Percentiles rank a stretch among this genome's conserved stretches.
phyloP scores from a whole-genome alignment of 768 basidiomycete species.

The Boletus sp. region DNA sequence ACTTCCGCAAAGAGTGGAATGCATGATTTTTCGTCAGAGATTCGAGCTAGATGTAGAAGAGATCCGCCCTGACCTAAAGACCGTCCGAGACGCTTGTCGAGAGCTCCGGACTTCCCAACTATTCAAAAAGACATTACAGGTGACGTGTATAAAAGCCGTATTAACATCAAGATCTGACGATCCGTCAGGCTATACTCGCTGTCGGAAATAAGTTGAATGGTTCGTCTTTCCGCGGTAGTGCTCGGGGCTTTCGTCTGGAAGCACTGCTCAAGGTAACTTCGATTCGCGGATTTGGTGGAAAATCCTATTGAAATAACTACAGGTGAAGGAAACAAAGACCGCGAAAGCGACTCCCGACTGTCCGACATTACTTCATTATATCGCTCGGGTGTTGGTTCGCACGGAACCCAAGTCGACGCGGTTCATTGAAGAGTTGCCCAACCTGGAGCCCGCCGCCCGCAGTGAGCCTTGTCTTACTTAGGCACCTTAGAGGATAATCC shows the following conservation, averaged over 20 bases:
- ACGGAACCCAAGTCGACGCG: slow-evolving; percentile 60
- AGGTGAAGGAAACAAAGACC: slow-evolving; percentile 86
- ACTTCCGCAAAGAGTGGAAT: slow-evolving; percentile 67
- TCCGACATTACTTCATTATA: slow-evolving; percentile 87
- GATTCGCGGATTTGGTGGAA: not conserved
- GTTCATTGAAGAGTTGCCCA: slow-evolving; percentile 80
- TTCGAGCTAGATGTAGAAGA: slow-evolving; percentile 83
- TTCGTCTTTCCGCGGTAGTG: slow-evolving; percentile 79
- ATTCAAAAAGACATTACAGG: slow-evolving; percentile 72
- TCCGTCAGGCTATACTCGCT: slow-evolving; percentile 57
- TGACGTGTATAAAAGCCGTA: slow-evolving; percentile 18
- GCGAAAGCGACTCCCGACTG: slow-evolving; percentile 63
- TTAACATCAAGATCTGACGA: not conserved
- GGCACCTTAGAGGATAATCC: not conserved
- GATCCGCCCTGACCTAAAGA: slow-evolving; percentile 75
- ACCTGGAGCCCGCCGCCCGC: slow-evolving; percentile 78
- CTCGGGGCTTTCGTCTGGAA: slow-evolving; percentile 81
- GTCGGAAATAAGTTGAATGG: slow-evolving; percentile 84
- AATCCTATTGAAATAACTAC: not conserved
- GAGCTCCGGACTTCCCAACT: slow-evolving; percentile 62
- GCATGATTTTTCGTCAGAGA: slow-evolving; percentile 81
- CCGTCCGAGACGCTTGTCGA: slow-evolving; percentile 62
- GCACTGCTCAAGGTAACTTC: slow-evolving; percentile 70
- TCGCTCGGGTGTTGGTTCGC: slow-evolving; percentile 71
- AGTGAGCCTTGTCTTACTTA: slow-evolving; percentile 38